Base-by-base conservation (phyloP, 2,329 filamentous ascomycete species). In the Alternaria atra region DNA sequence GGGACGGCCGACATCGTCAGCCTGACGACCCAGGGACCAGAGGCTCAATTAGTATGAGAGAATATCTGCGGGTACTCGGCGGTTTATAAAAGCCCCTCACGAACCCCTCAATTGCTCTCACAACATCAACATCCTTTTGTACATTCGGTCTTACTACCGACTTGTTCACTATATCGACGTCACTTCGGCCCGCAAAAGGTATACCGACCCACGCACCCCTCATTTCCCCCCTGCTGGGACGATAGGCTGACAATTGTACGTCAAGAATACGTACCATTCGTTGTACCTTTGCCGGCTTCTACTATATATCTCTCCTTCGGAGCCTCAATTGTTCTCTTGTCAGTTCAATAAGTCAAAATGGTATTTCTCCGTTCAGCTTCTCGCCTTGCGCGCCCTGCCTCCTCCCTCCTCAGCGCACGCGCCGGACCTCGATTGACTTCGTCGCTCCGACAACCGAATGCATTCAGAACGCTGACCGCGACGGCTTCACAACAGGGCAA, bases 401-500 rank as follows among this genome's bases (percentile, higher is more conserved):
- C 84, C 58, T 83, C 84, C 70, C 78, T 84, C 67, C 77, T 87
- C 69, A 82, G 81, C 67, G 76, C 80, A 66, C 75, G 80, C 66
- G 77, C 78, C 57, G 77, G 76, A 50, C 77, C 79, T 42, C 74
- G 79, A 63, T 72, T 80, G 66, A 71, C 79, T 70, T 78, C 81
- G 64, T 80, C 83, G 65, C 68, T 80, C 70, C 80, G 80, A 59
- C 74, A 77, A 73, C 79, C 83, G 64, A 81, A 81, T 78, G 83
- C 84, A 72, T 80, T 84, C 78, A 85, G 86, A 82, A 86, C 83
- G 83, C 87, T 90, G 82, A 89, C 87, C 65, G 85, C 86, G 66
- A 85, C 86, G 77, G 84, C 89, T 69, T 84, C 84, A 72, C 87
- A 87, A 83, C 87, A 97, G 93, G 94, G 94, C 85, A 97, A 97